These are phyloP conservation scores for Elaeis guineensis DNA, from an alignment of 176 grass and related monocot species.

Conservation along the genomic window DNA sequence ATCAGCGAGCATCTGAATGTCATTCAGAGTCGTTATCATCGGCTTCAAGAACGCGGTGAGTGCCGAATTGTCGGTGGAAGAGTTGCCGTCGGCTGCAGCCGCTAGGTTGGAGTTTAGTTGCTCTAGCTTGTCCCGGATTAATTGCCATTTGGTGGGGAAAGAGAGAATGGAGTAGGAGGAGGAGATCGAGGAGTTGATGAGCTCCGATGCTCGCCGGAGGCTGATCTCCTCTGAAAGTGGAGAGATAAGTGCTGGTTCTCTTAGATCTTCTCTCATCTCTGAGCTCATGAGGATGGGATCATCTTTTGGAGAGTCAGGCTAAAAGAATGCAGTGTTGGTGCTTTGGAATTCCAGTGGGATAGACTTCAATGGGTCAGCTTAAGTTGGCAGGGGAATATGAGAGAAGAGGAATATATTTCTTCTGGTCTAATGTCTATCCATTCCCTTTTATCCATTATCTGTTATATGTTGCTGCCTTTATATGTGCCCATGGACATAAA, in stretches of 20 bases:
- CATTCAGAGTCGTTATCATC: neutral
- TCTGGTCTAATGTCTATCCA: slow-evolving; percentile 1
- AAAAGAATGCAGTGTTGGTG: neutral
- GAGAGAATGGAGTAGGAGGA: neutral
- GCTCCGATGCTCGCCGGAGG: neutral
- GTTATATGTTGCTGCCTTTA: slow-evolving; percentile 19
- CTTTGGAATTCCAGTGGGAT: no score
- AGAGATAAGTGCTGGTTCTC: neutral
- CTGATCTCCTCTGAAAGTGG: neutral
- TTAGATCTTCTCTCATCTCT: slow-evolving; percentile 10
- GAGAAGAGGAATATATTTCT: slow-evolving; percentile 5
- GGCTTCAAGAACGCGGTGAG: neutral
- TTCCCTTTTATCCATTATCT: slow-evolving; percentile 15
- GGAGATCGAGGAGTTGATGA: slow-evolving; percentile 1
- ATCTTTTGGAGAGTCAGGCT: neutral
- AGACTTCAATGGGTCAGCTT: neutral
- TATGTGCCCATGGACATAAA: slow-evolving; percentile 24
- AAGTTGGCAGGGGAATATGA: neutral
- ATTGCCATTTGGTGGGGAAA: slow-evolving; percentile 6
- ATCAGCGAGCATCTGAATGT: neutral
- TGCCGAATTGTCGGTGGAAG: neutral
- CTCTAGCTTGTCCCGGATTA: slow-evolving; percentile 8
- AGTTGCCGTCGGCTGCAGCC: neutral
- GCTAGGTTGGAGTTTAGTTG: slow-evolving; percentile 2
- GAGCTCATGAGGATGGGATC: neutral